A percentile compares a stretch with the other conserved stretches of the same genome.
phyloP scores from a whole-genome alignment of 2,329 filamentous ascomycete genomes.

The Penicillium sp. region DNA sequence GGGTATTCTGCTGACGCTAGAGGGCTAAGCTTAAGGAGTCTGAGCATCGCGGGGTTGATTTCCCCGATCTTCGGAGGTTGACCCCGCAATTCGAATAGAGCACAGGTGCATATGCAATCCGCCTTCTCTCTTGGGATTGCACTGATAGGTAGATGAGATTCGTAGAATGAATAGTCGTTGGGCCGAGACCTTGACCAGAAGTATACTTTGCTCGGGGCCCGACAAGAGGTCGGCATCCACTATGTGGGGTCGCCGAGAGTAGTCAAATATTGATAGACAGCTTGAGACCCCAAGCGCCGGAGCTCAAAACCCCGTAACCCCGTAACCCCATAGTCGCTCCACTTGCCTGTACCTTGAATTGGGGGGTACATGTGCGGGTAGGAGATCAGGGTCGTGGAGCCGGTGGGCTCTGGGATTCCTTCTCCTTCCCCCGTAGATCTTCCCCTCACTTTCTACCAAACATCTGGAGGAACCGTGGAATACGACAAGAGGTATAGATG shows the following conservation, averaged over 20 bases:
- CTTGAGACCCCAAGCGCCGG: neutral
- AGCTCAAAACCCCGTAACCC: neutral
- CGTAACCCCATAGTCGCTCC: neutral
- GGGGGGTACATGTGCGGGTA: constrained; percentile 10
- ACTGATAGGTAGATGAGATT: neutral
- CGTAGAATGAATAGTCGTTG: no score
- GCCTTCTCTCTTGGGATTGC: constrained; percentile 1
- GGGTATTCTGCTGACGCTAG: neutral
- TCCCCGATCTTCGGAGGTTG: neutral
- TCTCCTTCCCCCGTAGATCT: neutral
- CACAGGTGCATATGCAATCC: constrained; percentile 3
- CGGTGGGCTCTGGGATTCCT: constrained; percentile 1
- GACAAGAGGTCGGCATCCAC: constrained; percentile 2
- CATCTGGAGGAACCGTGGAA: neutral
- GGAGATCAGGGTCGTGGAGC: constrained; percentile 8
- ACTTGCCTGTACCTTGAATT: neutral
- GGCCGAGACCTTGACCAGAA: no score
- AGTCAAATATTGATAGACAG: neutral
- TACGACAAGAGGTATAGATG: neutral
- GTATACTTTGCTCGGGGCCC: neutral
- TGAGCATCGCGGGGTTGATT: constrained; percentile 4
- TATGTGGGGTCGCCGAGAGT: constrained; percentile 1
- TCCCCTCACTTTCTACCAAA: neutral
- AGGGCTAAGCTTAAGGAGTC: neutral
- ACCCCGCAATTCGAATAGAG: constrained; percentile 19